These are phyloP conservation scores for Kwoniella bestiolae DNA, from an alignment of 768 basidiomycete genomes.

Conservation along the genomic window DNA sequence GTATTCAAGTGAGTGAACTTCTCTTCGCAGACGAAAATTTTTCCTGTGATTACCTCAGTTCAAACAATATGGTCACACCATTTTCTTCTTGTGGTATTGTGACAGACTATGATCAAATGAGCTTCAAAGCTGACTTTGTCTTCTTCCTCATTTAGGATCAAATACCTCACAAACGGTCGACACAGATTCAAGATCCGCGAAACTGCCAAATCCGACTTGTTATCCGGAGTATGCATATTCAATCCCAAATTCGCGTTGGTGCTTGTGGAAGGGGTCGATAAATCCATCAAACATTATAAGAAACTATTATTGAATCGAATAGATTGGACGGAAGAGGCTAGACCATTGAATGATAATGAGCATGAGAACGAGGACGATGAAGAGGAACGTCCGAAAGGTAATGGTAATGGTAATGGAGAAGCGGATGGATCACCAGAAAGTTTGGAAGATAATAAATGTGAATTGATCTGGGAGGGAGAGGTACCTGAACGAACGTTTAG, in stretches of 20 bases:
- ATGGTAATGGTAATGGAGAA: slow-evolving; percentile 36
- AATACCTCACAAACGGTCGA: slow-evolving; percentile 83
- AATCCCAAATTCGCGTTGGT: slow-evolving; percentile 86
- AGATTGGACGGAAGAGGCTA: slow-evolving; percentile 89
- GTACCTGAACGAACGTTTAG: slow-evolving; percentile 80
- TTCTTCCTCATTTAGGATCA: slow-evolving; percentile 67
- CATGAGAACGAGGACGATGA: slow-evolving; percentile 59
- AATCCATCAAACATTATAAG: slow-evolving; percentile 84
- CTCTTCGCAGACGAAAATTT: not conserved
- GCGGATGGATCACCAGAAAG: slow-evolving; percentile 60
- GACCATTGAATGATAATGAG: slow-evolving; percentile 71
- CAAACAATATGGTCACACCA: not conserved
- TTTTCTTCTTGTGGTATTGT: not conserved
- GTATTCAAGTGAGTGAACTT: slow-evolving; percentile 81
- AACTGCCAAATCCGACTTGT: slow-evolving; percentile 88
- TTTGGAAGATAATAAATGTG: slow-evolving; percentile 86
- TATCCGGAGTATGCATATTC: slow-evolving; percentile 89
- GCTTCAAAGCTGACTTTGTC: not conserved
- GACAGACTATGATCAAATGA: not conserved
- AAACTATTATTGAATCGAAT: slow-evolving; percentile 84
- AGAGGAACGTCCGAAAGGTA: slow-evolving; percentile 60
- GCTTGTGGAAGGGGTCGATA: slow-evolving; percentile 88
- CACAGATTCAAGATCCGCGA: slow-evolving; percentile 96
- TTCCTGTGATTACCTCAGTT: too few species aligned
- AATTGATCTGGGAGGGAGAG: slow-evolving; percentile 89